A percentile compares a stretch with the other conserved stretches of the same genome.
These are phyloP conservation scores for Rhizopus delemar DNA, from an alignment of 371 early-diverging fungal genomes.

Conservation along the genomic window DNA sequence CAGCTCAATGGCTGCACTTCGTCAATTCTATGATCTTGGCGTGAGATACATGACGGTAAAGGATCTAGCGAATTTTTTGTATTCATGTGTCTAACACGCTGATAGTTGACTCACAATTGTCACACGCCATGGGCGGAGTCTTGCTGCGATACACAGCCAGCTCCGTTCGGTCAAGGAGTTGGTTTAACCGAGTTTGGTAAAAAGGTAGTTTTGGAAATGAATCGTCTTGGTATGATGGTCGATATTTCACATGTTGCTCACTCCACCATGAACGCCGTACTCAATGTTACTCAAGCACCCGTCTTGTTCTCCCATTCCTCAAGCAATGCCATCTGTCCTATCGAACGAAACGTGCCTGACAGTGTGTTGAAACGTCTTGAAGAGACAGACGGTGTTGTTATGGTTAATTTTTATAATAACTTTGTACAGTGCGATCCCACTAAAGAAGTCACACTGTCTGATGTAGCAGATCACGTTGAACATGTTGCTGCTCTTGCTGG, in stretches of 20 bases:
- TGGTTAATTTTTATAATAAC: slow-evolving; percentile 61
- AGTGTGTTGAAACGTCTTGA: slow-evolving; percentile 49
- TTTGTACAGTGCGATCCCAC: slow-evolving; percentile 51
- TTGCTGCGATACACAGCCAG: slow-evolving; percentile 47
- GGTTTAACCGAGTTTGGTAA: slow-evolving; percentile 64
- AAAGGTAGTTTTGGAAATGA: slow-evolving; percentile 64
- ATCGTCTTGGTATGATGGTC: slow-evolving; percentile 71
- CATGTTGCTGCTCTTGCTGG: slow-evolving; percentile 61
- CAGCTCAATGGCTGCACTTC: slow-evolving; percentile 56
- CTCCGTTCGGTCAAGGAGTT: slow-evolving; percentile 46
- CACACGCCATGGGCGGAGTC: slow-evolving; percentile 73
- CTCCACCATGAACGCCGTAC: slow-evolving; percentile 61
- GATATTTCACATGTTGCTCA: slow-evolving; percentile 69
- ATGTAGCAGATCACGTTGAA: slow-evolving; percentile 65
- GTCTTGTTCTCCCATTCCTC: slow-evolving; percentile 68
- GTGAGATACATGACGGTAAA: slow-evolving; percentile 69
- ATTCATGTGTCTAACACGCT: background rate
- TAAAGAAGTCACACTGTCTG: slow-evolving; percentile 45
- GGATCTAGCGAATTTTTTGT: background rate
- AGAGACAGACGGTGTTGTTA: slow-evolving; percentile 65
- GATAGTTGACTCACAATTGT: slow-evolving; percentile 64
- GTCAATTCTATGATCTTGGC: slow-evolving; percentile 60
- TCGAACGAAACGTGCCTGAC: slow-evolving; percentile 71
- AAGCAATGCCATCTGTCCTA: slow-evolving; percentile 53
- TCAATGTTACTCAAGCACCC: slow-evolving; percentile 58